phyloP scores from a whole-genome alignment of 2,329 filamentous ascomycete genomes.

The Colletotrichum sp. region DNA sequence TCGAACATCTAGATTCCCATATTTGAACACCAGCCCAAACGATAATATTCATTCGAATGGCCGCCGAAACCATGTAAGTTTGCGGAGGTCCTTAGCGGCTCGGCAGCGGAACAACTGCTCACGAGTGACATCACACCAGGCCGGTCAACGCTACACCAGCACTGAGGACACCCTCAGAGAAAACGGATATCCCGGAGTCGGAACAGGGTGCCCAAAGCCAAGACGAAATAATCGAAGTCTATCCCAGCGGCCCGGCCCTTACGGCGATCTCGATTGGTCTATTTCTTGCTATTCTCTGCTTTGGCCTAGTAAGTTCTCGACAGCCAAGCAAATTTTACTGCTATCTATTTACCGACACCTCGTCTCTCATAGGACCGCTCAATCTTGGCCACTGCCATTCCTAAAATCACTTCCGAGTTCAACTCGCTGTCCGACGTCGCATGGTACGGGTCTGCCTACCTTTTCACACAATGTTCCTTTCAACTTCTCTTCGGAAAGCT shows the following conservation, averaged over 20 bases:
- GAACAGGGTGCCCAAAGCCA: neutral
- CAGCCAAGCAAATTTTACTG: neutral
- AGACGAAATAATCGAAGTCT: neutral
- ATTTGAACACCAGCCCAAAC: neutral
- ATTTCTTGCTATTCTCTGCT: slow-evolving; percentile 7
- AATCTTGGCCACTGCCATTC: slow-evolving; percentile 18
- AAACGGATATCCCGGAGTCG: neutral
- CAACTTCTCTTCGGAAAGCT: slow-evolving; percentile 59
- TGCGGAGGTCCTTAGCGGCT: neutral
- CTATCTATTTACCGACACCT: neutral
- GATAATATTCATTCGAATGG: neutral
- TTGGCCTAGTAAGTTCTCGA: slow-evolving; percentile 8
- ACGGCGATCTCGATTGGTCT: neutral
- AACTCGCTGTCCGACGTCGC: slow-evolving; percentile 13
- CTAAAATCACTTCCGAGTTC: slow-evolving; percentile 20
- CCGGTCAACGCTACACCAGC: neutral
- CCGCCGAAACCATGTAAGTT: neutral
- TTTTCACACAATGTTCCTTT: slow-evolving; percentile 20
- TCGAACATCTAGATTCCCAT: neutral
- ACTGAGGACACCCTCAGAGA: neutral
- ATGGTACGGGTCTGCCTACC: slow-evolving; percentile 7
- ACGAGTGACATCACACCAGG: neutral
- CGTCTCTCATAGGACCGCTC: neutral
- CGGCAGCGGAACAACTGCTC: neutral
- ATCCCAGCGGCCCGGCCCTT: neutral